Conservation (phyloP, 2,329 filamentous ascomycete genomes). For the Cladobotryum mycophilum region DNA sequence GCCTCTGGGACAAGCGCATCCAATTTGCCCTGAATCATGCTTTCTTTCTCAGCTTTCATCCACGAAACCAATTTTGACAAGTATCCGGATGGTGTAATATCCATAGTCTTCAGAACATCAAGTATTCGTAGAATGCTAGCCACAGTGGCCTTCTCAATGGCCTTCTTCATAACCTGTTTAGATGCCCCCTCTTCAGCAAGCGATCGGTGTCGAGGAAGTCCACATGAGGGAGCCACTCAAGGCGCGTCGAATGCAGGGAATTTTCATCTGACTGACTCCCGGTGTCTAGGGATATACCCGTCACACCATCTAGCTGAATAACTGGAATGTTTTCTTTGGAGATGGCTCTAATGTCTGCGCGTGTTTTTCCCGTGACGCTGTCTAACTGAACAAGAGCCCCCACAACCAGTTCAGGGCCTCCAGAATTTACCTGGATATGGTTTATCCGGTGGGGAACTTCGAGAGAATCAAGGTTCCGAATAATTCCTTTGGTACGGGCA, state of each 20-base stretch:
- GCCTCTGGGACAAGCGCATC: not conserved
- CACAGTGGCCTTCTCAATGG: not conserved
- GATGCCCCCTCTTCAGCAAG: not conserved
- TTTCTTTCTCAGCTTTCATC: constrained; percentile 2
- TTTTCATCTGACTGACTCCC: constrained; percentile 18
- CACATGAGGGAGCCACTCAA: constrained; percentile 5
- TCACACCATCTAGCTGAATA: not conserved
- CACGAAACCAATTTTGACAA: constrained; percentile 4
- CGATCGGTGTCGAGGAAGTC: not conserved
- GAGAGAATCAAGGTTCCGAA: constrained; percentile 15
- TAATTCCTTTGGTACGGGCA: constrained; percentile 16
- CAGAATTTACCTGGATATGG: not conserved
- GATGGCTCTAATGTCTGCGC: not conserved
- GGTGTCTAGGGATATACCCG: not conserved
- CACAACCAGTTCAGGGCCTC: not conserved
- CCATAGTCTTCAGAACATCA: not conserved
- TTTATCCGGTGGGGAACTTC: constrained; percentile 5
- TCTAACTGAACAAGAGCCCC: not conserved
- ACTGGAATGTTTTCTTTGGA: not conserved
- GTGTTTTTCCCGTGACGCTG: not conserved
- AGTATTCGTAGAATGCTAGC: constrained; percentile 1
- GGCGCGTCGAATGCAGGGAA: not conserved
- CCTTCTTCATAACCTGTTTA: not conserved
- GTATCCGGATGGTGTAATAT: not conserved
- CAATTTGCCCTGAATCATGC: not conserved